These are phyloP conservation scores for Suhomyces bribrorum DNA, from an alignment of 1,139 yeast species.

Conservation along the genomic window DNA sequence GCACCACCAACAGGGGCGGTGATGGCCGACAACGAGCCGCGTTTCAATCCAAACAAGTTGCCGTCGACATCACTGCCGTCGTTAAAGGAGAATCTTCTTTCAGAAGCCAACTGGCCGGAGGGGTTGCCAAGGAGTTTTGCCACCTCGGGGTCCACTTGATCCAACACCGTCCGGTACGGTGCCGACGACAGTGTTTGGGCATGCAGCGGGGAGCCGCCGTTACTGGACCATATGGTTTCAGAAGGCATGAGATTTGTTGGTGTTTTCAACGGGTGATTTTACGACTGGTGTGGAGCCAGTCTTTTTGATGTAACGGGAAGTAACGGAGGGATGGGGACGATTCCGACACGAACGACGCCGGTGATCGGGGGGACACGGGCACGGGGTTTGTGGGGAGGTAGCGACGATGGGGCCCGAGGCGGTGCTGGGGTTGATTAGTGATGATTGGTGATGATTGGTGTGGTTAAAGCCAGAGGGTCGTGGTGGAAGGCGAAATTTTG, in stretches of 20 bases:
- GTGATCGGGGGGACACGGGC: no score
- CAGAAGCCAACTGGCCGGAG: conserved; percentile 3
- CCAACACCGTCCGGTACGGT: conserved; percentile 37
- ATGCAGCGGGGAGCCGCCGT: conserved; percentile 29
- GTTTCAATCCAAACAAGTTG: conserved; percentile 45
- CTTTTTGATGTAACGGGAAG: no score
- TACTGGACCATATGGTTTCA: conserved; percentile 44
- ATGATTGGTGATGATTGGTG: no score
- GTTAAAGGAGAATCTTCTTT: conserved; percentile 39
- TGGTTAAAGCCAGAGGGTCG: no score
- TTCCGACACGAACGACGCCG: no score
- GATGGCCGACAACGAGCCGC: conserved; percentile 51
- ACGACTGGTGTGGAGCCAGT: no score
- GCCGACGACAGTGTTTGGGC: conserved; percentile 11
- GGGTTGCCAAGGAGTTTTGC: conserved; percentile 36
- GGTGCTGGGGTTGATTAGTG: not conserved
- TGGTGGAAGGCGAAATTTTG: no score
- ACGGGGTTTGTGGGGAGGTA: no score
- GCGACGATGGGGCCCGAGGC: conserved; percentile 1
- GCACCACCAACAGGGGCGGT: conserved; percentile 42
- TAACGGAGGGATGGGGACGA: conserved; percentile 3
- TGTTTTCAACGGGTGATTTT: no score
- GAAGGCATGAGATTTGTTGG: no score
- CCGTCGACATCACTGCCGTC: conserved; percentile 49
- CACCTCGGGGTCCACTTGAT: conserved; percentile 49